Evolutionary conservation across 1,284 basidiomycete genomes (phyloP).

Genomic region (Irpex rosettiformis): DNA sequence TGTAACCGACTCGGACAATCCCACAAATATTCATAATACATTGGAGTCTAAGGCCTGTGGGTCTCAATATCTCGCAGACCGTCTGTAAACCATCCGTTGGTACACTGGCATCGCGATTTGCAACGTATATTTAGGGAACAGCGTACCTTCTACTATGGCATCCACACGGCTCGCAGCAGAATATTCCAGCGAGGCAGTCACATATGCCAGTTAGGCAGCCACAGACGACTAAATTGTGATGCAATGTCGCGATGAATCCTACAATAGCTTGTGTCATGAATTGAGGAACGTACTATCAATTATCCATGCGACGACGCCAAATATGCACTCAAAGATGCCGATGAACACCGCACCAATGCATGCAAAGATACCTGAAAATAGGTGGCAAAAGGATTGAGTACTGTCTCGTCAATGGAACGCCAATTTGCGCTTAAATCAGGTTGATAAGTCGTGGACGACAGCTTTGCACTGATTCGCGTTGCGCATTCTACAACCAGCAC

Average conservation of each 20-base stretch:
- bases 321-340: conserved; percentile 1
- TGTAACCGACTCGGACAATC: too few relatives aligned
- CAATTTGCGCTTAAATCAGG: too few relatives aligned
- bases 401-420: not conserved
- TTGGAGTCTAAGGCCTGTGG: not conserved
- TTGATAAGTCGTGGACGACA: too few relatives aligned
- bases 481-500: not conserved
- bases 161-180: not conserved
- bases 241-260: not conserved
- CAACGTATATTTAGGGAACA: not conserved
- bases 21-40: too few relatives aligned
- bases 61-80: not conserved
- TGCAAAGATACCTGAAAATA: not conserved
- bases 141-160: not conserved
- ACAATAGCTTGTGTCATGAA: not conserved
- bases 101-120: too few relatives aligned
- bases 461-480: too few relatives aligned
- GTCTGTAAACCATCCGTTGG: not conserved
- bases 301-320: not conserved
- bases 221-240: not conserved
- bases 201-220: not conserved
- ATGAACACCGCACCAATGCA: conserved; percentile 1
- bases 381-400: not conserved
- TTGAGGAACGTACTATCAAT: conserved; percentile 1
- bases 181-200: not conserved